Evolutionary conservation across 257 asterid genomes (phyloP), one percentile per base, ranked within the genome.

Genomic region (Misopates orontium): DNA sequence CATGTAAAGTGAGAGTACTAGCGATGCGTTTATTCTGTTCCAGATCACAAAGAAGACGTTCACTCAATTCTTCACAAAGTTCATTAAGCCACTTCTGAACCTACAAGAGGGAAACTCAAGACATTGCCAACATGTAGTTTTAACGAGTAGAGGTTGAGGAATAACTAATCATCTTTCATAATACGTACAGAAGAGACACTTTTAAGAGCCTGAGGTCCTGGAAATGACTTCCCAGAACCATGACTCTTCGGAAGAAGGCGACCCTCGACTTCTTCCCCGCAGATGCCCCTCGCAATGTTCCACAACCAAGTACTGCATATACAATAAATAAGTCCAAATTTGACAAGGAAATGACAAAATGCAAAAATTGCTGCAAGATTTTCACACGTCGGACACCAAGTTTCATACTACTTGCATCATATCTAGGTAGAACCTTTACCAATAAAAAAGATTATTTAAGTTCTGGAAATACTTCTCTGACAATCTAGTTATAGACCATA

Each of bases 221-320:
- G 99, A 76, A 93, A 93, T 64, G 99, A 84, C 85, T 93, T 93
- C 68, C 99, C 97, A 52, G 96, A 80, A 75, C 97, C 96, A 70
- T 89, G 99, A 78, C 99, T 93, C 69, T 85, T 86, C 73, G 99
- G 88, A 80, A 93, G 99, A 73, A 89, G 91, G 73, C 97, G 97
- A 24, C 85, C 90, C 78, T 87, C 82, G 64, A 93, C 99, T 83
- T 90, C 97, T 51, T 93, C 99, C 52, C 96, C 95, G 10, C 79
- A 83, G 75, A 87, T 77, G 53, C 99, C 98, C 75, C 97, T 82
- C 13, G 97, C 95, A 75, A 79, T 81, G 71, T 87, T 85, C 95
- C 97, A 93, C 69, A 93, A 73, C 99, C 99, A 90, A 64, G 96
- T 84, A 61, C 97, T 93, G 87, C 62, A 71, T 21, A 39, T 61